Conservation (phyloP, 495 filamentous ascomycete species). For the Aspergillus ellipticus region DNA sequence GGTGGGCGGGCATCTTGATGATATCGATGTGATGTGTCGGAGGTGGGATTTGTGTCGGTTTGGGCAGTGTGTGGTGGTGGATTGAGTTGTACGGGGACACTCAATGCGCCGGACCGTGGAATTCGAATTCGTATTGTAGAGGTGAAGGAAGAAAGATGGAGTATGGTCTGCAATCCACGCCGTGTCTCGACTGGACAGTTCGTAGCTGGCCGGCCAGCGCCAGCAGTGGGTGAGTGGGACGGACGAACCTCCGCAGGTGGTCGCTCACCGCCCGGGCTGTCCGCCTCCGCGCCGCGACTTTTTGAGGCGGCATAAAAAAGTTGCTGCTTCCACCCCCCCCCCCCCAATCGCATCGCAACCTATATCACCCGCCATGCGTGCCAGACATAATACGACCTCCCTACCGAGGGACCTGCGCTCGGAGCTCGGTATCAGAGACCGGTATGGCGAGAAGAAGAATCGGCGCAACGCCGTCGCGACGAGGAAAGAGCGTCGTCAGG, state of each 20-base stretch:
- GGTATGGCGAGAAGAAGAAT: slow-evolving; percentile 38
- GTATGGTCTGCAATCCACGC: too few species aligned
- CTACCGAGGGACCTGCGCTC: slow-evolving; percentile 59
- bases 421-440: slow-evolving; percentile 52
- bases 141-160: not conserved
- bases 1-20: slow-evolving; percentile 50
- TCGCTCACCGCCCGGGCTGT: not conserved
- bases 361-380: slow-evolving; percentile 30
- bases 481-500: slow-evolving; percentile 61
- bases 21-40: slow-evolving; percentile 5
- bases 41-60: slow-evolving; percentile 13
- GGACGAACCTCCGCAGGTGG: not conserved
- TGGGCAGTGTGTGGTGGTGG: slow-evolving; percentile 6
- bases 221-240: not conserved
- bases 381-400: slow-evolving; percentile 54
- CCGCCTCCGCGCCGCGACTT: not conserved
- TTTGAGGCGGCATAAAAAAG: slow-evolving; percentile 24
- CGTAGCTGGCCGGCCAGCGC: not conserved
- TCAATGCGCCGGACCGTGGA: too few species aligned
- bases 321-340: slow-evolving; percentile 13
- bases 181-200: too few species aligned
- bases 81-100: too few species aligned
- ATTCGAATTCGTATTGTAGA: too few species aligned
- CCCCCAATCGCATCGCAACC: not conserved
- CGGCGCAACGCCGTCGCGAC: slow-evolving; percentile 35